Conservation (phyloP, 352 stramenopile genomes). For the Blastocystis sp. region DNA sequence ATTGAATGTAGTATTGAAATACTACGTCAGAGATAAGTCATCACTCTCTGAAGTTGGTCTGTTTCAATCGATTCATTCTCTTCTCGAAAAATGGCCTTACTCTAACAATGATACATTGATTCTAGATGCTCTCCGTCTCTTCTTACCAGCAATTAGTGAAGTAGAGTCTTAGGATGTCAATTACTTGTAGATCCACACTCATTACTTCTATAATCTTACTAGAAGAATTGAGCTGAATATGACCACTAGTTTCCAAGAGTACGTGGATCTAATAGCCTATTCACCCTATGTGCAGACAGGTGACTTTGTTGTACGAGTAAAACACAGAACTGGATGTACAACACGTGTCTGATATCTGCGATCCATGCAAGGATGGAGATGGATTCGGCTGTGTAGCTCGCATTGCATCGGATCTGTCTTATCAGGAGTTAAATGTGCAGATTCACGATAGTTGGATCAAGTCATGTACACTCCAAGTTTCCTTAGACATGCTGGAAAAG, state of each 20-base stretch:
- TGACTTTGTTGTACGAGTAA: background rate
- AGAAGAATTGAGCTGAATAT: too few species aligned
- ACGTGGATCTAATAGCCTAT: background rate
- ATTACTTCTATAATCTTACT: too few species aligned
- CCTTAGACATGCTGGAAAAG: background rate
- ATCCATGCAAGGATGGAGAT: background rate
- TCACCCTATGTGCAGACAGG: background rate
- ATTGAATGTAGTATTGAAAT: background rate
- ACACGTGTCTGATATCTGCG: background rate
- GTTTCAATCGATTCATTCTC: background rate
- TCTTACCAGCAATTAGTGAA: too few species aligned
- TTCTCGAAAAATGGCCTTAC: too few species aligned
- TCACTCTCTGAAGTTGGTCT: background rate
- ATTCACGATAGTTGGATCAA: background rate
- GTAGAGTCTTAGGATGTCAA: too few species aligned
- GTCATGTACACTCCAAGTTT: background rate
- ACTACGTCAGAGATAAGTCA: background rate
- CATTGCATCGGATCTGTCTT: background rate
- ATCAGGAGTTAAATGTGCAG: background rate
- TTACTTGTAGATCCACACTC: too few species aligned
- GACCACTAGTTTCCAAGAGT: background rate
- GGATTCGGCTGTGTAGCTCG: background rate
- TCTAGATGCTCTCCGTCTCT: too few species aligned
- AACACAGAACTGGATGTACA: background rate
- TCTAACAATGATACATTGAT: too few species aligned